Base-by-base conservation (phyloP, 345 rosid genomes). In the Euphorbia pulcherrima region DNA sequence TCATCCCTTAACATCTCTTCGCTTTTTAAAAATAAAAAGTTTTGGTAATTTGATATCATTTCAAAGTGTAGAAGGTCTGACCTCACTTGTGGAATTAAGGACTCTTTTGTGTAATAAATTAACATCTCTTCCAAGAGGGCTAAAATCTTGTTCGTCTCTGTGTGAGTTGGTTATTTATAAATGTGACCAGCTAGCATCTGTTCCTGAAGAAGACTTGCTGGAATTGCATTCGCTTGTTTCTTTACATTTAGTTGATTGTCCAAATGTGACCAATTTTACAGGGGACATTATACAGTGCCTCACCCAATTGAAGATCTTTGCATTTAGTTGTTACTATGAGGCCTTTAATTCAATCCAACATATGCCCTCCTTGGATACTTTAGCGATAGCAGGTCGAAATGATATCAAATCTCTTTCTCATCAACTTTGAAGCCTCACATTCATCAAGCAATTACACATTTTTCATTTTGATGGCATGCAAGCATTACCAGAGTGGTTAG, bases 401-500 rank as follows among this genome's bases (percentile, higher is more conserved):
- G 65, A 65, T 23, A 33, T 33, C 37, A 33, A 33, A 33, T 33
- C 7, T 33, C 37, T 33, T 3, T 7, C 37, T 33, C 4, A 33
- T 24, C 61, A 66, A 51, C 51, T 40, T 55, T 56, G 48, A 47
- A 51, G 24, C 41, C 56, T 64, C 55, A 24, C n/a, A 46, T 16
- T 21, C 16, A 35, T 64, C 21, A 44, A 27, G 35, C 2, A 6
- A 50, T 64, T 48, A 8, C 17, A 7, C 17, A 18, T 46, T 7
- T 16, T 4, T n/a, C 4, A 14, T 44, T 64, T 48, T n/a, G 13
- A 7, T 44, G 50, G 50, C 21, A n/a, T n/a, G 29, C 47, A 65
- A 51, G 69, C 60, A n/a, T 65, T 65, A 60, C 69, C 69, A 13
- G 69, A 65, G n/a, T n/a, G 69, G 69, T 30, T 65, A 3, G 69